phyloP scores from a whole-genome alignment of 108 stramenopile species.

The Cyclostephanos invisitatus region DNA sequence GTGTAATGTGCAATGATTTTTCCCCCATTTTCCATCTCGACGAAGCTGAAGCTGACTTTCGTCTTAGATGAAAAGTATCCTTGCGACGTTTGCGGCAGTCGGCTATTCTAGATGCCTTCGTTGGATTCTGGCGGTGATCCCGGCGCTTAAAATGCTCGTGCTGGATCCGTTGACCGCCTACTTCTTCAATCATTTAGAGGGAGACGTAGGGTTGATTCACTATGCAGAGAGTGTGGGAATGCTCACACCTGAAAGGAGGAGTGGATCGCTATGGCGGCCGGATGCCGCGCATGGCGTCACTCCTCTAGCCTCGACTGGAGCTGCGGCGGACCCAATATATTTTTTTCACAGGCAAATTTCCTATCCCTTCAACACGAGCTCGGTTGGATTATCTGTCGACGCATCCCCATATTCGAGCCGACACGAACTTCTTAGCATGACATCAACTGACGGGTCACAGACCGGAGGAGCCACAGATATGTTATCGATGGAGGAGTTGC shows the following conservation, averaged over 20 bases:
- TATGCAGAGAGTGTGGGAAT: conserved; percentile 50
- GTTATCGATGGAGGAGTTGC: not conserved
- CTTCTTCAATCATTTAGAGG: conserved; percentile 59
- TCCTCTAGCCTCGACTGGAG: not conserved
- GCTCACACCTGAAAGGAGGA: conserved; percentile 39
- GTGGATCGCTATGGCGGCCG: not conserved
- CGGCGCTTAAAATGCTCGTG: conserved; percentile 52
- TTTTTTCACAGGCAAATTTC: conserved; percentile 11
- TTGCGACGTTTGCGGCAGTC: conserved; percentile 23
- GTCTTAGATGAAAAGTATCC: conserved; percentile 25
- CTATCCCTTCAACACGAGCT: conserved; percentile 26
- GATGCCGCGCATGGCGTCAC: not conserved
- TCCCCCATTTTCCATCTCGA: not conserved
- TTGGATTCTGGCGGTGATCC: conserved; percentile 55
- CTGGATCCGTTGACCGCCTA: conserved; percentile 51
- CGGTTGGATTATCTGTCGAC: conserved; percentile 34
- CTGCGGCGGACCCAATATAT: not conserved
- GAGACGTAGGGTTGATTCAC: conserved; percentile 46
- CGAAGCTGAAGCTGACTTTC: not conserved
- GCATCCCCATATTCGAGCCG: conserved; percentile 19
- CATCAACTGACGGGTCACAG: not conserved
- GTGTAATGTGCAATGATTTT: not conserved
- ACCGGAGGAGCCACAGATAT: not conserved
- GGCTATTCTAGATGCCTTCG: conserved; percentile 61
- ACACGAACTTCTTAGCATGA: not conserved